Evolutionary conservation across 2,329 filamentous ascomycete genomes (phyloP).

Genomic region (Diaporthe velutina): DNA sequence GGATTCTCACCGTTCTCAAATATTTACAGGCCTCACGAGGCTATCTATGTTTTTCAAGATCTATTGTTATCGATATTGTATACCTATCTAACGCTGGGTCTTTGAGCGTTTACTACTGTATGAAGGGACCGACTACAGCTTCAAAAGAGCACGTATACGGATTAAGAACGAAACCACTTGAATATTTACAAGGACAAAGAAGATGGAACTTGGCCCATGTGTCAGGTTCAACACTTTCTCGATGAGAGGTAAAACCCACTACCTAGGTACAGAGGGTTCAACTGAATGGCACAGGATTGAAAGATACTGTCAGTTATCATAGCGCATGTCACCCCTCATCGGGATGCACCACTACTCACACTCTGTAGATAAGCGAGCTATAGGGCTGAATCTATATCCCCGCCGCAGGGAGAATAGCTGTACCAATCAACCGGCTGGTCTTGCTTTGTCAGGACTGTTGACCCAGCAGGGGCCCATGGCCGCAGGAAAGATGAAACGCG

Average conservation of each 20-base stretch:
- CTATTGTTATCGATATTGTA: too few species aligned
- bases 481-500: neutral
- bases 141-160: too few species aligned
- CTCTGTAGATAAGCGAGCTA: neutral
- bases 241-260: neutral
- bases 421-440: neutral
- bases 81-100: too few species aligned
- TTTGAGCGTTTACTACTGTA: too few species aligned
- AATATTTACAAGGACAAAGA: neutral
- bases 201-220: neutral
- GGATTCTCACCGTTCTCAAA: too few species aligned
- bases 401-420: neutral
- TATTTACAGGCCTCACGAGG: too few species aligned
- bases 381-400: neutral
- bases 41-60: too few species aligned
- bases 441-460: neutral
- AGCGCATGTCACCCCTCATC: neutral
- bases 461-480: neutral
- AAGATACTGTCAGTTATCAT: neutral
- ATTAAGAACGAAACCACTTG: too few species aligned
- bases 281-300: neutral
- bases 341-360: neutral
- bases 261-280: neutral
- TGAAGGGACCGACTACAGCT: too few species aligned
- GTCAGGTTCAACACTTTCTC: neutral